Conservation (phyloP, 352 stramenopile genomes). For the Globisporangium abappressorium region DNA sequence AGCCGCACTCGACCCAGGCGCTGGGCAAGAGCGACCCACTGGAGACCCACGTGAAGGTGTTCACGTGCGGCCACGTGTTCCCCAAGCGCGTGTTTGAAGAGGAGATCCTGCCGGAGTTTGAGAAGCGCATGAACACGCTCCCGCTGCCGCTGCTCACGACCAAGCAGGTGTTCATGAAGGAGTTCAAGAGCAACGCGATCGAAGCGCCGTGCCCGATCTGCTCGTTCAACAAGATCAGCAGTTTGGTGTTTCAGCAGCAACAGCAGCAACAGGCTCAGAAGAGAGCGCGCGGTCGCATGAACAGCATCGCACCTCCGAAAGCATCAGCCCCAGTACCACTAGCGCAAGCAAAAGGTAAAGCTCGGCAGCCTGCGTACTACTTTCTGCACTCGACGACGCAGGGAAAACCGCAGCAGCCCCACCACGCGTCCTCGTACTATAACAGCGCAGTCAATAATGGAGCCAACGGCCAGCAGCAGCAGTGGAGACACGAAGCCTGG, state of each 20-base stretch:
- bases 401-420: constrained; percentile 3
- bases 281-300: not conserved
- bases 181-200: constrained; percentile 59
- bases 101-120: constrained; percentile 77
- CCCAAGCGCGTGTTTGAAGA: constrained; percentile 86
- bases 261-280: not conserved
- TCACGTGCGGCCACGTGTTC: constrained; percentile 82
- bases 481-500: constrained; percentile 39
- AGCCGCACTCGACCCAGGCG: constrained; percentile 57
- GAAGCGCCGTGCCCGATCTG: constrained; percentile 82
- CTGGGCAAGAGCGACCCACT: constrained; percentile 82
- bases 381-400: constrained; percentile 47
- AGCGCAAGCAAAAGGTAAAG: not conserved
- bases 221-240: constrained; percentile 78
- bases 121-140: constrained; percentile 72
- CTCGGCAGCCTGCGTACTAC: constrained; percentile 32
- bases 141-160: constrained; percentile 59
- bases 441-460: not conserved
- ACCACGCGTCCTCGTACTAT: constrained; percentile 4
- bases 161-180: constrained; percentile 55
- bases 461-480: constrained; percentile 3
- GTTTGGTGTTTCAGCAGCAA: constrained; percentile 40
- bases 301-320: not conserved
- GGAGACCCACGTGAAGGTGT: constrained; percentile 84
- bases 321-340: not conserved